Conservation (phyloP, 1,139 yeast species). For the Nakaseomyces glabratus region DNA sequence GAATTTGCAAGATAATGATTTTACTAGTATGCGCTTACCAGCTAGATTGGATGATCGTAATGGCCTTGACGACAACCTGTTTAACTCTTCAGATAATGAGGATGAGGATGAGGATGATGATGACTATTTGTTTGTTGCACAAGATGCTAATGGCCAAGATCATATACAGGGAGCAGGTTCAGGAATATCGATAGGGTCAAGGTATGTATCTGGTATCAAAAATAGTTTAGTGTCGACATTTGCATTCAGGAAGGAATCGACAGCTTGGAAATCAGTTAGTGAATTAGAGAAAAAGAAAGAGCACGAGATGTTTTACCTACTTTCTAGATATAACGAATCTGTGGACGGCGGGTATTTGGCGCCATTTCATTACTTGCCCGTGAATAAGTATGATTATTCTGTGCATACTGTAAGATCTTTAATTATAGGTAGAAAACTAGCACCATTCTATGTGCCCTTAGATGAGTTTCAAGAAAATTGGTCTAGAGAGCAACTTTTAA, state of each 20-base stretch:
- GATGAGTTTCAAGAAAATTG: slow-evolving; percentile 62
- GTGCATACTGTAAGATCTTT: slow-evolving; percentile 56
- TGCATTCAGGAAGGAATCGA: neutral
- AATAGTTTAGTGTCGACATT: neutral
- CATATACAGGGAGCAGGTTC: neutral
- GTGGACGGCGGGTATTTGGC: slow-evolving; percentile 74
- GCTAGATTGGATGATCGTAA: too few relatives aligned
- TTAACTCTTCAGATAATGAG: neutral
- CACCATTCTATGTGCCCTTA: slow-evolving; percentile 83
- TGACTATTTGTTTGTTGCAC: neutral
- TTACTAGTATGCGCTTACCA: too few relatives aligned
- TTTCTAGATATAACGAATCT: slow-evolving; percentile 47
- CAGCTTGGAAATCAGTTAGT: neutral
- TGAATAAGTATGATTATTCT: slow-evolving; percentile 60
- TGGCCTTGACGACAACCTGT: too few relatives aligned
- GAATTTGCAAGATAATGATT: too few relatives aligned
- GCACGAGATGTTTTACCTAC: slow-evolving; percentile 29
- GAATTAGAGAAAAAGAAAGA: slow-evolving; percentile 3
- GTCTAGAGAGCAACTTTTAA: slow-evolving; percentile 49
- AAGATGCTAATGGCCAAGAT: neutral
- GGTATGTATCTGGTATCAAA: slow-evolving; percentile 2
- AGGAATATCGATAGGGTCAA: too few relatives aligned
- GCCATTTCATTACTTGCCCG: slow-evolving; percentile 73
- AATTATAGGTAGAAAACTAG: slow-evolving; percentile 56
- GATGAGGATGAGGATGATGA: neutral